These are phyloP conservation scores for Lasiodiplodia hormozganensis DNA, from an alignment of 2,329 filamentous ascomycete species.

Conservation along the genomic window DNA sequence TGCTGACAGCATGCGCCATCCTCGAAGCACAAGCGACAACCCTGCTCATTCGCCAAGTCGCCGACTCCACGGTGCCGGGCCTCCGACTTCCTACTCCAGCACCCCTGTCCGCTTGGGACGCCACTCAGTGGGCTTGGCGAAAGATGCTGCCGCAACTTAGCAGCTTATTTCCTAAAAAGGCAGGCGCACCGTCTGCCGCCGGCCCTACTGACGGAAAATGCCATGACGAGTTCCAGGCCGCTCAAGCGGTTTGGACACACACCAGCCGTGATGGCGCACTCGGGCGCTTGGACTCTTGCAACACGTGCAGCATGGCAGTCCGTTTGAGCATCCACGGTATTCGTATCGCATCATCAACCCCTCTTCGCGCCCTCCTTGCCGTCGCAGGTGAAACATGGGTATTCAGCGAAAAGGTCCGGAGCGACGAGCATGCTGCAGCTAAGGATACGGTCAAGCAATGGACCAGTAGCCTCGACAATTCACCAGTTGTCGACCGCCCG, in stretches of 20 bases:
- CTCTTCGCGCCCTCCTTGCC: conserved; percentile 51
- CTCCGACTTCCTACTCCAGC: conserved; percentile 49
- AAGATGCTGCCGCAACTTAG: conserved; percentile 15
- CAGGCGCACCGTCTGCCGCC: background rate
- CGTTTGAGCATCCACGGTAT: conserved; percentile 12
- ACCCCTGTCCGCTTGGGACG: conserved; percentile 48
- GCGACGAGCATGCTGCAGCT: conserved; percentile 37
- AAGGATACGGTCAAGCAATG: conserved; percentile 46
- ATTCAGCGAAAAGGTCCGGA: conserved; percentile 49
- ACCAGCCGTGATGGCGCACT: background rate
- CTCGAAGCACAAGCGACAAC: conserved; percentile 47
- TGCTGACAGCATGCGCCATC: conserved; percentile 51
- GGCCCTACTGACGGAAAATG: conserved; percentile 6
- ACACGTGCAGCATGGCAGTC: conserved; percentile 17
- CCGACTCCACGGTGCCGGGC: conserved; percentile 31
- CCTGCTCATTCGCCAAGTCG: conserved; percentile 21
- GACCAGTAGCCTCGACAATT: conserved; percentile 42
- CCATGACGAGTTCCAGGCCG: conserved; percentile 21
- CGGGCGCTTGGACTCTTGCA: conserved; percentile 1
- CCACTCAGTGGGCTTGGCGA: conserved; percentile 29
- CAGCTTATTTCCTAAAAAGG: conserved; percentile 31
- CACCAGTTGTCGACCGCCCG: conserved; percentile 26
- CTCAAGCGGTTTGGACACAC: conserved; percentile 13
- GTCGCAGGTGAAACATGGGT: conserved; percentile 55
- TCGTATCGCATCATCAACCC: conserved; percentile 30